Base-by-base conservation (phyloP, 129 eudicot genomes). In the Flaveria brownii region DNA sequence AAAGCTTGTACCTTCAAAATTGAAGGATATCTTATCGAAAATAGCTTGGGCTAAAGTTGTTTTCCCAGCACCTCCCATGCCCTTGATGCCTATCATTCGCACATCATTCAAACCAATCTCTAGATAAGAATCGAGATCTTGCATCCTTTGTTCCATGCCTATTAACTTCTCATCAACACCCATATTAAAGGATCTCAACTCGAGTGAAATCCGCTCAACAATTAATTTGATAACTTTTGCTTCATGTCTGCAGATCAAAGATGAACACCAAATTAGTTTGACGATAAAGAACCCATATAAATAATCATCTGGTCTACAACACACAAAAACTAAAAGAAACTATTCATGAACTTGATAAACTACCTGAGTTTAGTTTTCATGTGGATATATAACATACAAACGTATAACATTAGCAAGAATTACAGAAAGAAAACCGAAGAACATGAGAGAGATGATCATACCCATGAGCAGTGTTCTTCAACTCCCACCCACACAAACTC, bases 101-200 rank as follows among this genome's bases (percentile, higher is more conserved):
- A 59, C 65, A 59, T 59, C 65, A 11, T 59, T 10, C 4, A 12
- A 7, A 11, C 33, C 65, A 10, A 23, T 10, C 33, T 59, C 65
- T 59, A 59, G 23, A 59, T 2, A 71, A 26, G 50, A 17, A 9
- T 59, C 16, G 7, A 59, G 18, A 73, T 14, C 69, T 43, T 73
- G 15, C 69, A 39, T 73, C 45, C 63, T 73, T 12, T 59, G 46
- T 73, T 12, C 18, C 28, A 73, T 13, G 63, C 78, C 69, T 13
- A 41, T 4, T 10, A 41, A 2, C 3, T 4, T 20, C 0, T 59
- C n/a, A 22, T 59, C 65, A 59, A 22, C 65, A 0, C 1, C 16
- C 7, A 22, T 20, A 9, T 59, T 4, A 9, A 59, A 6, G 5
- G 0, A 4, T 0, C 64, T 17, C 0, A 57, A 59, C 16, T 42